Conservation (phyloP, 2,329 filamentous ascomycete species). For the Purpureocillium takamizusanense region DNA sequence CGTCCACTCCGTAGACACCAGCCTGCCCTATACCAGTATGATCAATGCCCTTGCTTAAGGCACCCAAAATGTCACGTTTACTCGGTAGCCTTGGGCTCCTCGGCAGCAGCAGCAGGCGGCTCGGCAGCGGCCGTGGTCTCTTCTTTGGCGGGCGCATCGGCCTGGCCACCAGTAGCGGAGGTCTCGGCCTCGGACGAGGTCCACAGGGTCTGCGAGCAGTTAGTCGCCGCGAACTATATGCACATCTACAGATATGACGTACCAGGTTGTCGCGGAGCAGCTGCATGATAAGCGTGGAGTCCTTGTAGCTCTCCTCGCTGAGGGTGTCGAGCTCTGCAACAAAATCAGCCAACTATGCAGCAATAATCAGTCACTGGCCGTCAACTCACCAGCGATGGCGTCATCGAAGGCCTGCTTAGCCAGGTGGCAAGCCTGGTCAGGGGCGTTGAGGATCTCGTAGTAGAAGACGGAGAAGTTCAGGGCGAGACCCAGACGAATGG, state of each 20-base stretch:
- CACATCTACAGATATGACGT: slow-evolving; percentile 21
- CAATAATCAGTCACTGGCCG: neutral
- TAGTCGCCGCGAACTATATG: slow-evolving; percentile 12
- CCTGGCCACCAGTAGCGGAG: slow-evolving; percentile 44
- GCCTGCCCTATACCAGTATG: slow-evolving; percentile 36
- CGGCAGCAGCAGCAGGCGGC: slow-evolving; percentile 42
- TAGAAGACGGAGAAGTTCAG: slow-evolving; percentile 99
- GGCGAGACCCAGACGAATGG: slow-evolving; percentile 92
- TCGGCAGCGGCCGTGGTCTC: slow-evolving; percentile 44
- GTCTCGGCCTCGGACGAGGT: slow-evolving; percentile 96
- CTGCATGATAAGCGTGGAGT: slow-evolving; percentile 98
- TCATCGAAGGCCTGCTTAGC: slow-evolving; percentile 99
- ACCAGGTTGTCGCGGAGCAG: slow-evolving; percentile 94
- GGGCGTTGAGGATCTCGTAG: slow-evolving; percentile 99
- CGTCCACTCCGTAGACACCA: slow-evolving; percentile 58
- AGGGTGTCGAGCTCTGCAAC: slow-evolving; percentile 80
- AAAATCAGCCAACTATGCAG: neutral
- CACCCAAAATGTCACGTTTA: slow-evolving; percentile 30
- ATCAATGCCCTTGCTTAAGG: slow-evolving; percentile 18
- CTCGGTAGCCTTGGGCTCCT: slow-evolving; percentile 63
- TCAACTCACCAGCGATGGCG: slow-evolving; percentile 67
- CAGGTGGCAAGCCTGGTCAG: slow-evolving; percentile 95
- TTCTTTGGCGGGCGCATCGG: slow-evolving; percentile 35
- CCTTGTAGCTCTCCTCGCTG: slow-evolving; percentile 98
- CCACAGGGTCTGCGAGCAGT: slow-evolving; percentile 74